Evolutionary conservation across 2,329 filamentous ascomycete genomes (phyloP).

Genomic region (Paraconiothyrium sp.): DNA sequence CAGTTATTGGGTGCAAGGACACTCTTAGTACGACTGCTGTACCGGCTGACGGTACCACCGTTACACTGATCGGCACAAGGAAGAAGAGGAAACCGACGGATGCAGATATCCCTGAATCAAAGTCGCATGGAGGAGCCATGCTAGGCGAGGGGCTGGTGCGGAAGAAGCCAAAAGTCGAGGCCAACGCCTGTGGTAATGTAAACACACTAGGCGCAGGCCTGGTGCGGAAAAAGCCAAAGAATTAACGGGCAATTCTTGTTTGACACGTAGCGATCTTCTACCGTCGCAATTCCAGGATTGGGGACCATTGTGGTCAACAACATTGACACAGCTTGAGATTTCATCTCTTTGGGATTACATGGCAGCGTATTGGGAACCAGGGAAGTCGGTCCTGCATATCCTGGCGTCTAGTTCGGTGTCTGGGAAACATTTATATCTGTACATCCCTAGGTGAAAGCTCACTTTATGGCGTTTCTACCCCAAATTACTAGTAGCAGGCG

Average conservation of each 20-base stretch:
- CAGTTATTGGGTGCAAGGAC: constrained; percentile 39
- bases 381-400: neutral
- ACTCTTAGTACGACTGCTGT: constrained; percentile 4
- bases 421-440: neutral
- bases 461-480: too few species aligned
- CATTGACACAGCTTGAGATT: neutral
- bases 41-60: constrained; percentile 23
- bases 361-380: neutral
- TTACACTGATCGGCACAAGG: constrained; percentile 42
- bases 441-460: neutral
- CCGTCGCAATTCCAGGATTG: too few species aligned
- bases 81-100: constrained; percentile 47
- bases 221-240: constrained; percentile 48
- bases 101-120: constrained; percentile 12
- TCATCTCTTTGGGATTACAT: constrained; percentile 1
- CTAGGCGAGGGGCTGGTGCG: constrained; percentile 38
- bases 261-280: too few species aligned
- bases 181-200: constrained; percentile 29
- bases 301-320: neutral
- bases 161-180: constrained; percentile 45
- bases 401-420: neutral
- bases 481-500: too few species aligned
- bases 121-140: constrained; percentile 22
- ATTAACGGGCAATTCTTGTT: constrained; percentile 14
- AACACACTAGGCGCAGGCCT: constrained; percentile 42